A percentile compares a stretch with the other conserved stretches of the same genome.
phyloP scores from a whole-genome alignment of 208 protist genomes.

The Leishmania lainsoni region DNA sequence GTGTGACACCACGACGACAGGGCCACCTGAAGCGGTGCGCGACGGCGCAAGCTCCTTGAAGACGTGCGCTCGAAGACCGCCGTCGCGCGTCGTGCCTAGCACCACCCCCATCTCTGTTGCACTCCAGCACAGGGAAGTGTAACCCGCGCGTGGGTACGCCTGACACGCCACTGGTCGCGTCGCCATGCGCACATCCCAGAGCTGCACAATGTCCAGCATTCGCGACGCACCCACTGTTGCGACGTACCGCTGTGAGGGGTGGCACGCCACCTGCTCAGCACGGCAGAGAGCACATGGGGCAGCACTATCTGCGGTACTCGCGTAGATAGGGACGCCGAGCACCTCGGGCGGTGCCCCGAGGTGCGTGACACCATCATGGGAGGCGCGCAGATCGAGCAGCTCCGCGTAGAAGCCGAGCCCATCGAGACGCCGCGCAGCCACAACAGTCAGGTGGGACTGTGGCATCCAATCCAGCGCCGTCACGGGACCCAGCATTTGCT shows the following conservation, averaged over 20 bases:
- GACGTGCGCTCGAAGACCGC: slow-evolving; percentile 44
- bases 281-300: slow-evolving; percentile 42
- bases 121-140: slow-evolving; percentile 74
- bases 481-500: slow-evolving; percentile 48
- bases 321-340: slow-evolving; percentile 24
- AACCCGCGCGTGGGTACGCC: slow-evolving; percentile 36
- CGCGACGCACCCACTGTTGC: slow-evolving; percentile 48
- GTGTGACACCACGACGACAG: slow-evolving; percentile 6
- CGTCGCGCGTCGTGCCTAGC: slow-evolving; percentile 47
- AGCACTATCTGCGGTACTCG: neutral
- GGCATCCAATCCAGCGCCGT: slow-evolving; percentile 76
- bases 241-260: slow-evolving; percentile 59
- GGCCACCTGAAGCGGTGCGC: neutral
- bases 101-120: slow-evolving; percentile 38
- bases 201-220: slow-evolving; percentile 60
- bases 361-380: slow-evolving; percentile 51
- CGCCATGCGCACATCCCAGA: slow-evolving; percentile 75
- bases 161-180: slow-evolving; percentile 39
- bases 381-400: slow-evolving; percentile 71
- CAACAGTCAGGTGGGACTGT: slow-evolving; percentile 53
- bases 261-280: slow-evolving; percentile 69
- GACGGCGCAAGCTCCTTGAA: slow-evolving; percentile 33
- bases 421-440: slow-evolving; percentile 51
- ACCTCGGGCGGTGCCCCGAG: slow-evolving; percentile 47
- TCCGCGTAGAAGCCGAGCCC: slow-evolving; percentile 59